Conservation (phyloP, 1,284 basidiomycete genomes). For the Moniliophthora roreri region DNA sequence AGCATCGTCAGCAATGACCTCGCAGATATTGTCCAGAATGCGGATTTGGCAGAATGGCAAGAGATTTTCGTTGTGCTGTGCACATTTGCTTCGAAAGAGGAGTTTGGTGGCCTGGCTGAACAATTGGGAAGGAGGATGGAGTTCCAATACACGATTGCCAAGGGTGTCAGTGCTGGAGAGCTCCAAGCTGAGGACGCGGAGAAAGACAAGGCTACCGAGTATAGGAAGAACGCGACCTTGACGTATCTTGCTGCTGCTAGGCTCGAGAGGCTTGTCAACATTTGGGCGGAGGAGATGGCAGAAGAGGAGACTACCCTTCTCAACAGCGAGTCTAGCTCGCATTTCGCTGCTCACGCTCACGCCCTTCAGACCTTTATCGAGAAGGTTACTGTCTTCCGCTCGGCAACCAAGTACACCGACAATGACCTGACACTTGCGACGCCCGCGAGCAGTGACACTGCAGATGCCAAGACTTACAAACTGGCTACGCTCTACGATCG, state of each 20-base stretch:
- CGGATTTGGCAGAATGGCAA: constrained; percentile 93
- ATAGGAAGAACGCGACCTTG: constrained; percentile 88
- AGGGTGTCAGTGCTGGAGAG: constrained; percentile 44
- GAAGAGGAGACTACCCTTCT: constrained; percentile 77
- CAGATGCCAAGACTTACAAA: constrained; percentile 74
- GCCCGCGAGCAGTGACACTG: constrained; percentile 29
- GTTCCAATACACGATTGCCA: constrained; percentile 66
- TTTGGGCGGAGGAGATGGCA: constrained; percentile 90
- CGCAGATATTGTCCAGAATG: constrained; percentile 92
- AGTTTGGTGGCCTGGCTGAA: constrained; percentile 86
- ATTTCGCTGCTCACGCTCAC: constrained; percentile 84
- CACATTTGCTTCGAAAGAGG: constrained; percentile 87
- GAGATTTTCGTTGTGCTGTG: constrained; percentile 97
- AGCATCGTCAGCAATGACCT: constrained; percentile 94
- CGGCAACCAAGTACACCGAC: constrained; percentile 88
- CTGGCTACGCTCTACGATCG: constrained; percentile 87
- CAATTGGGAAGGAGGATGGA: constrained; percentile 92
- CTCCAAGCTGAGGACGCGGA: constrained; percentile 32
- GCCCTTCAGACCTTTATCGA: constrained; percentile 95
- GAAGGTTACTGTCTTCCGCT: constrained; percentile 94
- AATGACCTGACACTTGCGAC: constrained; percentile 56
- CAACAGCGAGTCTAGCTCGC: constrained; percentile 47
- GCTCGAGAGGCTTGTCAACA: constrained; percentile 86
- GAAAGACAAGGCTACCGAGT: constrained; percentile 45
- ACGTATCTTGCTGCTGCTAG: constrained; percentile 91